Evolutionary conservation across 139 green algal genomes (phyloP).

Genomic region (Chlamydomonas incerta): DNA sequence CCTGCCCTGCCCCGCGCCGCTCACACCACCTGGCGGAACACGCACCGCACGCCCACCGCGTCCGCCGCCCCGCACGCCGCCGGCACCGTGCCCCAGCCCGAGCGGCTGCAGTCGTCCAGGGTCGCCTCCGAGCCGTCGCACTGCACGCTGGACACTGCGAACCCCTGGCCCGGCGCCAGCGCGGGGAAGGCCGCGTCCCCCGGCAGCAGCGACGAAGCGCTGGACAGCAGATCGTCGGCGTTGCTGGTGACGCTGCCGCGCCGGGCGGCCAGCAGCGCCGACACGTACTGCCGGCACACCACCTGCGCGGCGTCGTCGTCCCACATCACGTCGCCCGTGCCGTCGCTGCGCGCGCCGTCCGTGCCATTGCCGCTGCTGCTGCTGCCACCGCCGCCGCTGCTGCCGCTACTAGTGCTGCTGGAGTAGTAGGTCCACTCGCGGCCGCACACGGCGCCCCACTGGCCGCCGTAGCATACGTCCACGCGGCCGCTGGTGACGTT

Average conservation of each 20-base stretch:
- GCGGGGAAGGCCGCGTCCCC: neutral
- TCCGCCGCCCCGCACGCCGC: neutral
- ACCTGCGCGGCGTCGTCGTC: neutral
- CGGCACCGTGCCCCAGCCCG: neutral
- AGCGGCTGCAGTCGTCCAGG: neutral
- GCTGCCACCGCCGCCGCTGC: too few relatives aligned
- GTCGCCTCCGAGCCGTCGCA: neutral
- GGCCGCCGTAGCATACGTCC: neutral
- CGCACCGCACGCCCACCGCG: neutral
- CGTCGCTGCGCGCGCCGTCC: too few relatives aligned
- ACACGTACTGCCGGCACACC: neutral
- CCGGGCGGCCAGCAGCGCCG: neutral
- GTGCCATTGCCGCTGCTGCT: too few relatives aligned
- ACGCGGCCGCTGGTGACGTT: neutral
- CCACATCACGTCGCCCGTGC: neutral
- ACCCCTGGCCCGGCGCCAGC: neutral
- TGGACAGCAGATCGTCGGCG: too few relatives aligned
- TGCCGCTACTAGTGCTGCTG: too few relatives aligned
- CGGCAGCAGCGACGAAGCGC: neutral
- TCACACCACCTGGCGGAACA: too few relatives aligned
- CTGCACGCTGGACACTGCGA: neutral
- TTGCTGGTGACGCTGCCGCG: too few relatives aligned
- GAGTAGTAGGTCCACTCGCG: neutral
- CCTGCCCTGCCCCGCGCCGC: too few relatives aligned
- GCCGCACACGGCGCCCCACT: conserved; percentile 21